phyloP scores from a whole-genome alignment of 768 basidiomycete genomes.

The Mycena pura region DNA sequence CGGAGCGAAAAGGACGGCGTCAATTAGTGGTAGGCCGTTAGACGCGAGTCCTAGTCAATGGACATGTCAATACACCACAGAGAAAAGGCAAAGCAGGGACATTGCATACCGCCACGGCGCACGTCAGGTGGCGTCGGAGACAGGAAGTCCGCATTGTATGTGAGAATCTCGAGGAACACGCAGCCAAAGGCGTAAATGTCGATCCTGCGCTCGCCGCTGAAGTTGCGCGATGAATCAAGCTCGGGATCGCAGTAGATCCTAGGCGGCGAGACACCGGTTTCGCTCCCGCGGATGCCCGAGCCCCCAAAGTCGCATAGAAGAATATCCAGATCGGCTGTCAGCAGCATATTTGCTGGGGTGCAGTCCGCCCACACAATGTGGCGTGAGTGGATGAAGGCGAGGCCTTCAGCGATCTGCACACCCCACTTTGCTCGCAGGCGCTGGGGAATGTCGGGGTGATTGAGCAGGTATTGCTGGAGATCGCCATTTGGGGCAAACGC shows the following conservation, averaged over 20 bases:
- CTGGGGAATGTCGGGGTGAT: background rate
- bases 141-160: background rate
- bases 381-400: background rate
- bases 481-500: background rate
- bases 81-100: no score
- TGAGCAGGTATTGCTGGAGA: background rate
- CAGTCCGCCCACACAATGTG: slow-evolving; percentile 8
- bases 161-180: slow-evolving; percentile 11
- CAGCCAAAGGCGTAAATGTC: slow-evolving; percentile 10
- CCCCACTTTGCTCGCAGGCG: slow-evolving; percentile 3
- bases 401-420: slow-evolving; percentile 10
- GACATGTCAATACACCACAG: no score
- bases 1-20: no score
- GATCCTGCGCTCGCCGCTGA: background rate
- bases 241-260: background rate
- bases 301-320: slow-evolving; percentile 13
- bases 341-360: slow-evolving; percentile 2
- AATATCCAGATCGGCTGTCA: background rate
- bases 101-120: background rate
- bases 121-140: no score
- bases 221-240: background rate
- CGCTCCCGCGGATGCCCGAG: background rate
- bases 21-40: no score
- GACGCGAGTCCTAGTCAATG: no score
- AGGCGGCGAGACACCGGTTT: no score